Evolutionary conservation across 2,329 filamentous ascomycete genomes (phyloP), one percentile per base, ranked within the genome.

Genomic region (Ascochyta pisi): DNA sequence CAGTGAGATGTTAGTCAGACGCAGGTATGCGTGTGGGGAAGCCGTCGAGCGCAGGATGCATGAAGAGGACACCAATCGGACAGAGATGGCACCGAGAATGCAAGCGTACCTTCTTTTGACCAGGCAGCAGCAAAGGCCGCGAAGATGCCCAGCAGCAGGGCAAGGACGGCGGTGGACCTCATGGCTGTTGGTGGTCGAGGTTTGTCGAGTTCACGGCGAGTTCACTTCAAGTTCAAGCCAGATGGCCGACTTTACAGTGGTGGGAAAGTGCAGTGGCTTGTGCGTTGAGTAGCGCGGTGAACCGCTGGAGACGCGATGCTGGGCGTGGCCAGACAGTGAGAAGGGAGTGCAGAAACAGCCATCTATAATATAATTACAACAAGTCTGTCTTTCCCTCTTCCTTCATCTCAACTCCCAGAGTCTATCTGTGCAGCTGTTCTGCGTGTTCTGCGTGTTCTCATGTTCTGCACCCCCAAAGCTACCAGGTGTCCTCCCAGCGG

Each of bases 31-130:
- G 39, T 49, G 58, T 64, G 64, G 48, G 44, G 49, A 53, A 49
- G 12, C 15, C 19, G 6, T 37, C 19, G 29, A 54, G 37, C 23
- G 54, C 46, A 52, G 54, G 34, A 49, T 27, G 37, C 37, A 43
- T 38, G 40, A 55, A 54, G 42, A 50, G 40, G 38, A 35, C 9
- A 33, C 9, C 27, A 42, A 51, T 50, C 49, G 29, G 39, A 46
- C 12, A 42, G n/a, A 3, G 19, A 31, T 27, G 12, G 4, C 45
- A 44, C 40, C 47, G 38, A 37, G 35, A 40, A 54, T 38, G 48
- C 53, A 22, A 43, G 75, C 81, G 66, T 77, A 90, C 91, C 91
- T 84, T 96, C 91, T 78, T 95, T 95, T 54, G 86, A 87, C 91
- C 92, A 96, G 42, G 91, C 91, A 38, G 91, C 91, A 45, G 87